These are phyloP conservation scores for Agrostemma githago DNA, from an alignment of 148 eudicot species.

Conservation along the genomic window DNA sequence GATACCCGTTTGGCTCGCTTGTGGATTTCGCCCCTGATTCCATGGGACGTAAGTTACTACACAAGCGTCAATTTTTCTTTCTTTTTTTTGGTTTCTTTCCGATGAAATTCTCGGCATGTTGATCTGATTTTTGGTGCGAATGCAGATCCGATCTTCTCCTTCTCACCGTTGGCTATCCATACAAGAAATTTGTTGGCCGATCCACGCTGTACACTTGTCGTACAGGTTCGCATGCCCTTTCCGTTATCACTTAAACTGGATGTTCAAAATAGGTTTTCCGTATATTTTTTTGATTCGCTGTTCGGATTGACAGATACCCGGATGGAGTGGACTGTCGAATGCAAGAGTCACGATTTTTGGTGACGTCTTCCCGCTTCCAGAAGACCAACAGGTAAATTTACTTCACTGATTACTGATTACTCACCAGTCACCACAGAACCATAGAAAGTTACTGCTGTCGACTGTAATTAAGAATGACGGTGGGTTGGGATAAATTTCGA, in stretches of 20 bases:
- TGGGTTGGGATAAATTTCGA: no score
- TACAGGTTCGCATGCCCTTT: constrained; percentile 57
- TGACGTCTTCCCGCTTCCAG: constrained; percentile 83
- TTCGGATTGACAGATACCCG: constrained; percentile 73
- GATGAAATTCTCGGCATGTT: no score
- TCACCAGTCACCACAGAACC: no score
- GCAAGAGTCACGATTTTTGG: constrained; percentile 97
- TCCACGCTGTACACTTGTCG: constrained; percentile 92
- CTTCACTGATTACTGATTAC: background rate
- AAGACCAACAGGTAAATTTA: constrained; percentile 69
- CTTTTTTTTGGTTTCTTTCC: background rate
- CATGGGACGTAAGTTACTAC: constrained; percentile 80
- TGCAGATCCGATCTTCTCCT: constrained; percentile 97
- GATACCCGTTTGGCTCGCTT: constrained; percentile 94
- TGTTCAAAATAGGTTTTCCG: constrained; percentile 20
- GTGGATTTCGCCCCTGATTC: constrained; percentile 98
- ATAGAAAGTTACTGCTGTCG: background rate
- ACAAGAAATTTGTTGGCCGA: constrained; percentile 87
- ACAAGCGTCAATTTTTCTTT: background rate
- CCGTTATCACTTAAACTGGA: background rate
- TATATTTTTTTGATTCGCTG: constrained; percentile 31
- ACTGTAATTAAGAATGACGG: background rate
- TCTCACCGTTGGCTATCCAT: constrained; percentile 98
- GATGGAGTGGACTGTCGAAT: constrained; percentile 99
- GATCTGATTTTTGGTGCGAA: background rate